A percentile compares a stretch with the other conserved stretches of the same genome.
phyloP scores from a whole-genome alignment of 1,284 basidiomycete species.

The Inonotus obliquus region DNA sequence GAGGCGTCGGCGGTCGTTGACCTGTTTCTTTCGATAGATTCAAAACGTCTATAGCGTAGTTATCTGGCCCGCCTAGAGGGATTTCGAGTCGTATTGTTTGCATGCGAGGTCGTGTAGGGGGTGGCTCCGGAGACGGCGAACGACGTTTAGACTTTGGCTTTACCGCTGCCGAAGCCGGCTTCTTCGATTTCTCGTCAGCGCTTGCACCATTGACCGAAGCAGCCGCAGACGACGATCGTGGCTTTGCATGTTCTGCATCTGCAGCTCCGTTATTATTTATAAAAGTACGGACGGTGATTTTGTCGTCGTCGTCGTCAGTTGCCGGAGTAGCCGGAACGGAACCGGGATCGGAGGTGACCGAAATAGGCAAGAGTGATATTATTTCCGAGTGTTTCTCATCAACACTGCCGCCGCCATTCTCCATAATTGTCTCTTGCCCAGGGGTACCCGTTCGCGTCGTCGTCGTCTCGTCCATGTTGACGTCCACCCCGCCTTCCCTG shows the following conservation, averaged over 20 bases:
- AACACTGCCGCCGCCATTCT: background rate
- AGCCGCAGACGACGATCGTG: background rate
- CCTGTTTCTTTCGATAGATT: constrained; percentile 57
- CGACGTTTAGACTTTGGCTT: constrained; percentile 47
- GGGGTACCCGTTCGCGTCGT: too few species aligned
- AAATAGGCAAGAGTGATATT: background rate
- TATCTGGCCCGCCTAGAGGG: constrained; percentile 60
- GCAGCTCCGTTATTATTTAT: background rate
- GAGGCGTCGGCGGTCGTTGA: constrained; percentile 55
- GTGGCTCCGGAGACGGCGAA: constrained; percentile 56
- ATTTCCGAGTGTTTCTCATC: background rate
- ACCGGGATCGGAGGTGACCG: background rate
- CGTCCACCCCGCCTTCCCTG: background rate
- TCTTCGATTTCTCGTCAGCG: constrained; percentile 9
- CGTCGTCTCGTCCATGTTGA: background rate
- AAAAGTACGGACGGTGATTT: background rate
- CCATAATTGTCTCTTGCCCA: background rate
- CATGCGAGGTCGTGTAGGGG: constrained; percentile 46
- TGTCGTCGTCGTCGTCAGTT: background rate
- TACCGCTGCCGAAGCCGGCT: constrained; percentile 28
- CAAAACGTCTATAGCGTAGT: constrained; percentile 67
- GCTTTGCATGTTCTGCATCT: background rate
- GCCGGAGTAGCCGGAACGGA: background rate
- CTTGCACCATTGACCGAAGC: background rate
- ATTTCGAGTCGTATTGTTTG: constrained; percentile 68